These are phyloP conservation scores for Gorgonomyces haynaldii DNA, from an alignment of 192 early-diverging fungal genomes.

Conservation along the genomic window DNA sequence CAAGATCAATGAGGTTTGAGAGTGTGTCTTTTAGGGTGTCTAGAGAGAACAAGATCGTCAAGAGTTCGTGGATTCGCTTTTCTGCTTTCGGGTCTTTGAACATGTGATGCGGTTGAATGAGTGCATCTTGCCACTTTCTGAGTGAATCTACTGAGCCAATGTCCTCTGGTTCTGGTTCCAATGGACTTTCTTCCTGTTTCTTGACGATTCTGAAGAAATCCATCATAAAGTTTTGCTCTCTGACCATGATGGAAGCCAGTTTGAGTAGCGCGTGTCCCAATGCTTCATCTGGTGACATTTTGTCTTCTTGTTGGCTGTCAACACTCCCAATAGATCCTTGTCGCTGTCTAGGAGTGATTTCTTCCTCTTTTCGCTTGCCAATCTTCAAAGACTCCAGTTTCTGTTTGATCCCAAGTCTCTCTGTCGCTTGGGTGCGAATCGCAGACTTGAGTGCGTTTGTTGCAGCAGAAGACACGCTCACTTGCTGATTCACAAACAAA, in stretches of 20 bases:
- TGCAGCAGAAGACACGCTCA: constrained; percentile 31
- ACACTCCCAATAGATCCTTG: constrained; percentile 10
- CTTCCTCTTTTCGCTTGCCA: constrained; percentile 4
- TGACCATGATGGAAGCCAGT: constrained; percentile 54
- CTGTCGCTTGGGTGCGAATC: constrained; percentile 9
- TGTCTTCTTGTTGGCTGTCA: constrained; percentile 25
- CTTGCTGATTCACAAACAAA: constrained; percentile 8
- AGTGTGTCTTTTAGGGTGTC: constrained; percentile 57
- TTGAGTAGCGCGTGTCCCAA: constrained; percentile 50
- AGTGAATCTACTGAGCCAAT: constrained; percentile 7
- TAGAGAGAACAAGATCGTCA: constrained; percentile 60
- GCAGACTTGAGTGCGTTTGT: constrained; percentile 31
- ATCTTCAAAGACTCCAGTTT: constrained; percentile 10
- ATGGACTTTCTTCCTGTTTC: background rate
- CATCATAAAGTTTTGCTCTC: constrained; percentile 85
- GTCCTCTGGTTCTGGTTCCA: background rate
- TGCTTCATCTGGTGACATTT: constrained; percentile 44
- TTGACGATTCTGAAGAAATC: constrained; percentile 69
- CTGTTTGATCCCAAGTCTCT: constrained; percentile 6
- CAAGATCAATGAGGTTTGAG: constrained; percentile 56
- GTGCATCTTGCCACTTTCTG: constrained; percentile 30
- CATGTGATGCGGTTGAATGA: constrained; percentile 39
- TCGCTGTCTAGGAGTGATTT: constrained; percentile 9
- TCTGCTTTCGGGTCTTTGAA: constrained; percentile 58
- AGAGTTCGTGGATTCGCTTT: constrained; percentile 65